Base-by-base conservation (phyloP, 805 yeast species). In the Nematodospora valgi region DNA sequence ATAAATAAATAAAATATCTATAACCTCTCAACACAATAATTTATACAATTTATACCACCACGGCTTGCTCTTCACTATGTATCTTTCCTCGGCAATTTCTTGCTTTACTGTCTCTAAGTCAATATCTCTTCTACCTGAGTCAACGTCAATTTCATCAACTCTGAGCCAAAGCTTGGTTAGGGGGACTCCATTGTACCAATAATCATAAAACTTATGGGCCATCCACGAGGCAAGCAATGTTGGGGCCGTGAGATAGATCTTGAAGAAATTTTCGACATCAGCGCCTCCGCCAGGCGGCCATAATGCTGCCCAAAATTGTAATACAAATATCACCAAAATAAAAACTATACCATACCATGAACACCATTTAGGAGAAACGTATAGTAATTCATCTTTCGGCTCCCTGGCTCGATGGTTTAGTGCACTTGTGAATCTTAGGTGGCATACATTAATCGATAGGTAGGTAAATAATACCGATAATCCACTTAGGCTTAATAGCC, bases 41-140 rank as follows among this genome's bases (percentile, higher is more conserved):
- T 39, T 35, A 27, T 34, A 45, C 0, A 50, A 22, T 38, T 43
- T 49, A 23, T 33, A 33, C 23, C 30, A 38, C 28, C 42, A 34
- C 7, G 48, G 42, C 33, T 35, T 45, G 15, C 32, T 36, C 13
- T 35, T 27, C 32, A 45, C 31, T 9, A 23, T 32, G 4, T 24
- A 14, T 34, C 46, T 37, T 23, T 51, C 84, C 47, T 72, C 79
- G 15, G 72, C 75, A 35, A 74, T 56, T 49, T 74, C 78, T 46
- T 70, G 74, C 35, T 59, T 68, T 40, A 78, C 59, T 28, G 64
- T 51, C 19, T 79, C 83, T 42, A 71, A 45, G 52, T 80, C 82
- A 20, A 69, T 51, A 27, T 72, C 75, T 47, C 80, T 73, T 62
- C 82, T 69, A 35, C 86, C 86, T 18, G 78, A 67, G 44, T 76